phyloP scores from a whole-genome alignment of 257 asterid genomes.

The Gentiana dahurica region DNA sequence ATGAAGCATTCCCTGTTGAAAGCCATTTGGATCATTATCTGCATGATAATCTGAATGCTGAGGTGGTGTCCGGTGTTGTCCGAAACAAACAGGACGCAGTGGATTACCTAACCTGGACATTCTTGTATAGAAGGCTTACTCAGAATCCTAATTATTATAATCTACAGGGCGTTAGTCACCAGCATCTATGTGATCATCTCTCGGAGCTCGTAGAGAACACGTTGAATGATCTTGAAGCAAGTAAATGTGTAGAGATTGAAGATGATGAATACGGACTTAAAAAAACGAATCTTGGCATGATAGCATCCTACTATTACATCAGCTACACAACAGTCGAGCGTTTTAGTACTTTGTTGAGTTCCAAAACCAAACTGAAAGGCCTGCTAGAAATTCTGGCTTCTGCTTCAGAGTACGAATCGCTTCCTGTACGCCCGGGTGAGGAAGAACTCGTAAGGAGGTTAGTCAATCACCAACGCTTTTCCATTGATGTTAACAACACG shows the following conservation, averaged over 20 bases:
- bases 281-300: slow-evolving; percentile 28
- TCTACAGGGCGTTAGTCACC: slow-evolving; percentile 29
- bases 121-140: slow-evolving; percentile 31
- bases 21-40: slow-evolving; percentile 29
- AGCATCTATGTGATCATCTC: slow-evolving; percentile 26
- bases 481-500: slow-evolving; percentile 11
- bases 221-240: slow-evolving; percentile 21
- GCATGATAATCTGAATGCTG: slow-evolving; percentile 29
- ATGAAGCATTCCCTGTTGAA: slow-evolving; percentile 32
- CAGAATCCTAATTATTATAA: slow-evolving; percentile 32
- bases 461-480: slow-evolving; percentile 26
- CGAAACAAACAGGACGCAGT: slow-evolving; percentile 34
- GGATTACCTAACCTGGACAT: slow-evolving; percentile 34
- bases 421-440: slow-evolving; percentile 28
- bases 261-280: slow-evolving; percentile 19
- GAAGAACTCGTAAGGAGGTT: slow-evolving; percentile 27
- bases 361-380: slow-evolving; percentile 28
- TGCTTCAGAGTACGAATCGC: slow-evolving; percentile 25
- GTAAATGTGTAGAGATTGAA: slow-evolving; percentile 20
- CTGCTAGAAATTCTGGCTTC: slow-evolving; percentile 26
- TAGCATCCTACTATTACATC: slow-evolving; percentile 26
- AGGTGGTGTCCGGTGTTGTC: slow-evolving; percentile 24
- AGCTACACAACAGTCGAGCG: slow-evolving; percentile 30
- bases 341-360: slow-evolving; percentile 21
- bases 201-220: slow-evolving; percentile 29